phyloP scores from a whole-genome alignment of 495 filamentous ascomycete genomes.

The Aspergillus kassunensis region DNA sequence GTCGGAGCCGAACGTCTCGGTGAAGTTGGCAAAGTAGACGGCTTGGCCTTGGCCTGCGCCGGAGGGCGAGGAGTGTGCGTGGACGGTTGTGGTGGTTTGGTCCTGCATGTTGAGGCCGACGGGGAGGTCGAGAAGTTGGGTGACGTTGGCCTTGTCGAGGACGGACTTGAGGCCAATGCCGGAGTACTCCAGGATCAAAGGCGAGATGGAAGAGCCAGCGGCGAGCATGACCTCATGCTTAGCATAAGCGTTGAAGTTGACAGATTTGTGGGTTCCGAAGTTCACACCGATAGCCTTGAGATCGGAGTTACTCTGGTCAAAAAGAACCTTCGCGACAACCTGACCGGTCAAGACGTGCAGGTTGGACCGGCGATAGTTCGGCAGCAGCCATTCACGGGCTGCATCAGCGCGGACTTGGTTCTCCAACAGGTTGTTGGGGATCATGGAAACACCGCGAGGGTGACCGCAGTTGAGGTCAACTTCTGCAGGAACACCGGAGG shows the following conservation, averaged over 20 bases:
- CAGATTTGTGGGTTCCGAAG: constrained; percentile 32
- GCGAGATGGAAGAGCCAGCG: constrained; percentile 51
- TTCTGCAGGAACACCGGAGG: constrained; percentile 15
- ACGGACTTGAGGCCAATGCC: constrained; percentile 37
- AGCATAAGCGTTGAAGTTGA: constrained; percentile 29
- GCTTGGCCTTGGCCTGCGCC: constrained; percentile 25
- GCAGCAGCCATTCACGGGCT: constrained; percentile 47
- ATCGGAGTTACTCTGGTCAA: constrained; percentile 14
- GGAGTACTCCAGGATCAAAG: constrained; percentile 46
- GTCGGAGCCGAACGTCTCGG: constrained; percentile 22
- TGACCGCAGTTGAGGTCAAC: constrained; percentile 23
- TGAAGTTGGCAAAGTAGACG: constrained; percentile 27
- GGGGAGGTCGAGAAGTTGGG: constrained; percentile 51
- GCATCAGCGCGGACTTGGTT: constrained; percentile 33
- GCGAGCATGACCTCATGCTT: constrained; percentile 52
- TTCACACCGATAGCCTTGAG: constrained; percentile 24
- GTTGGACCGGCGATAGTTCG: constrained; percentile 38
- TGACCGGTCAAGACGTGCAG: constrained; percentile 45
- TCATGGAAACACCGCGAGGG: constrained; percentile 29
- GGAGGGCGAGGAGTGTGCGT: constrained; percentile 3
- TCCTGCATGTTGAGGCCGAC: constrained; percentile 47
- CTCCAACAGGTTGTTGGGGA: constrained; percentile 20
- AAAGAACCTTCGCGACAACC: constrained; percentile 38
- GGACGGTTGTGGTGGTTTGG: constrained; percentile 29
- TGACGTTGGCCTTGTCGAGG: constrained; percentile 42